Conservation (phyloP, 257 asterid species). For the Penstemon barbatus region DNA sequence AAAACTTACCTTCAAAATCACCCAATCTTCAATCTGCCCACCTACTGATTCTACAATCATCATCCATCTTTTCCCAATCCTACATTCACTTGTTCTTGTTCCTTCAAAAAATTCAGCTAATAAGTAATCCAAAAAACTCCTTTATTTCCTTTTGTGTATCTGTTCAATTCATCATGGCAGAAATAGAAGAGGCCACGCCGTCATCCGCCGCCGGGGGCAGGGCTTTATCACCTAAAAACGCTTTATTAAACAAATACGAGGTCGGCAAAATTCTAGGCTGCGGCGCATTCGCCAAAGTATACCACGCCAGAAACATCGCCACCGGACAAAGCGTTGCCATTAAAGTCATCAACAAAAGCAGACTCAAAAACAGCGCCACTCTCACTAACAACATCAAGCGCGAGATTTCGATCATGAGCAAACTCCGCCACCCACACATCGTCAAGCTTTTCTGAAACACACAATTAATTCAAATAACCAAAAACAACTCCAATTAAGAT, state of each 20-base stretch:
- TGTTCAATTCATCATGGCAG: slow-evolving; percentile 36
- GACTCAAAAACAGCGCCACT: slow-evolving; percentile 32
- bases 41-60: neutral
- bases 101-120: neutral
- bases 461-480: no score
- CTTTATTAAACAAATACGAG: slow-evolving; percentile 77
- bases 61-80: neutral
- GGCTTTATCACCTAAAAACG: slow-evolving; percentile 37
- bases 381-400: slow-evolving; percentile 58
- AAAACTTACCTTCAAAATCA: slow-evolving; percentile 9
- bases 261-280: slow-evolving; percentile 85
- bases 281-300: slow-evolving; percentile 93
- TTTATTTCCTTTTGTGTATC: neutral
- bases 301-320: slow-evolving; percentile 67
- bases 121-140: neutral
- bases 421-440: slow-evolving; percentile 59
- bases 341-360: slow-evolving; percentile 65
- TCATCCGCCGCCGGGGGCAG: slow-evolving; percentile 26
- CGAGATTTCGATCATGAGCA: slow-evolving; percentile 71
- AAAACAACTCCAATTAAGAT: no score
- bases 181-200: slow-evolving; percentile 36
- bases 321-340: slow-evolving; percentile 79
- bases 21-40: slow-evolving; percentile 2
- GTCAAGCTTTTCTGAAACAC: no score
- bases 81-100: neutral